Percentiles rank a stretch among this genome's conserved stretches.
Evolutionary conservation across 208 protist genomes (phyloP).

Genomic region (Acanthamoeba castellanii): DNA sequence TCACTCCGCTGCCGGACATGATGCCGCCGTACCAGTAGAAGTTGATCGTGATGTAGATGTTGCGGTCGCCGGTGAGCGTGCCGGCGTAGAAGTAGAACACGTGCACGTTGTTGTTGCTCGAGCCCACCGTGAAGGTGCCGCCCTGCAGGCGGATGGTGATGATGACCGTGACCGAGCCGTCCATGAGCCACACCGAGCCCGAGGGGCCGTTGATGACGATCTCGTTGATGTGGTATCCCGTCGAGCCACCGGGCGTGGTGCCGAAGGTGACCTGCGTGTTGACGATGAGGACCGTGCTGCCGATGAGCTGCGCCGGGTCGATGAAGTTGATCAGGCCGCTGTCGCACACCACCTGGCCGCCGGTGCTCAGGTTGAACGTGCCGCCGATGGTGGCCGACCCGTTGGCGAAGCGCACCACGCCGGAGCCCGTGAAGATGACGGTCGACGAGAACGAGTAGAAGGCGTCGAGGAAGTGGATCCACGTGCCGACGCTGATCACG

Average conservation of each 20-base stretch:
- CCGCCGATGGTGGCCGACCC: conserved; percentile 38
- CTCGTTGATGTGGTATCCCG: conserved; percentile 22
- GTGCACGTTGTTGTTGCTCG: conserved; percentile 66
- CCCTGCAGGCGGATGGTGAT: conserved; percentile 18
- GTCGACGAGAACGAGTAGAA: conserved; percentile 59
- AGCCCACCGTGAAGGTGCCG: conserved; percentile 30
- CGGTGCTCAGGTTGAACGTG: conserved; percentile 46
- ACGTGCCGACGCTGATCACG: conserved; percentile 16
- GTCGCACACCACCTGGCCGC: conserved; percentile 11
- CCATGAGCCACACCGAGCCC: conserved; percentile 57
- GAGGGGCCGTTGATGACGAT: not conserved
- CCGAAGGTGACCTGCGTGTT: conserved; percentile 63
- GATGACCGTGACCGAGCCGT: conserved; percentile 56
- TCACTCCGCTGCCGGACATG: conserved; percentile 49
- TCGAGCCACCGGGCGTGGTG: not conserved
- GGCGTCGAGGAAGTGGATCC: conserved; percentile 55
- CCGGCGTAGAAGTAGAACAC: conserved; percentile 35
- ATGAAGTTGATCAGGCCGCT: conserved; percentile 70
- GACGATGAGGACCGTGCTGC: conserved; percentile 56
- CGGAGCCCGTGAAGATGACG: conserved; percentile 49
- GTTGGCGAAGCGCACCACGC: conserved; percentile 64
- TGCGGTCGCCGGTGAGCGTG: conserved; percentile 59
- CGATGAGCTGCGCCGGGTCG: conserved; percentile 53
- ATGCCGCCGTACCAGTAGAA: conserved; percentile 69
- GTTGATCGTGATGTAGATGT: conserved; percentile 56